These are phyloP conservation scores for Thecaphora frezii DNA, from an alignment of 1,284 basidiomycete species.

Conservation along the genomic window DNA sequence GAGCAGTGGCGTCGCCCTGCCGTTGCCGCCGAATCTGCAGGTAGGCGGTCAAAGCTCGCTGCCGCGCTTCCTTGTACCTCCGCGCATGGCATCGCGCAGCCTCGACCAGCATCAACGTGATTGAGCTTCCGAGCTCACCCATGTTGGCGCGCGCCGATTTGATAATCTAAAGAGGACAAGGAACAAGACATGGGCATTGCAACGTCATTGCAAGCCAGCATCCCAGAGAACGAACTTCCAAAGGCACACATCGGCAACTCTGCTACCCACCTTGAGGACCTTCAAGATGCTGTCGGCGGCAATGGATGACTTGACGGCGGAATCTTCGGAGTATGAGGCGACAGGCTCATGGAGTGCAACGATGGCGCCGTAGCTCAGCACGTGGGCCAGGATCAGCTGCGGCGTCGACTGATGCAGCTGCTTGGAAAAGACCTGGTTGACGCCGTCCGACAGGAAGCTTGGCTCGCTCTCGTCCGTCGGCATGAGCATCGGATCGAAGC, in stretches of 20 bases:
- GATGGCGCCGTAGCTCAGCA: conserved; percentile 25
- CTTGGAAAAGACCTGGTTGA: conserved; percentile 21
- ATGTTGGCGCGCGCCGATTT: conserved; percentile 19
- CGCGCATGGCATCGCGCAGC: conserved; percentile 22
- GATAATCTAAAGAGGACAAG: background rate
- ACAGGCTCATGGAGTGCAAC: conserved; percentile 42
- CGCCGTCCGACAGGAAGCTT: conserved; percentile 25
- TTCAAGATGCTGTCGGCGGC: conserved; percentile 33
- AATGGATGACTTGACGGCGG: conserved; percentile 20
- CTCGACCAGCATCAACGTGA: conserved; percentile 35
- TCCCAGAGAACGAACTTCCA: too few relatives aligned
- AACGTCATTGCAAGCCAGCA: background rate
- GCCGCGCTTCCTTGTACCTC: conserved; percentile 26
- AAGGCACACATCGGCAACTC: too few relatives aligned
- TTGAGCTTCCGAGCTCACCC: conserved; percentile 20
- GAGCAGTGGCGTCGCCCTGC: background rate
- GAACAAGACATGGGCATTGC: background rate
- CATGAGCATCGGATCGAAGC: conserved; percentile 19
- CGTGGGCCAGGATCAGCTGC: conserved; percentile 32
- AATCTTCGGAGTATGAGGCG: conserved; percentile 24
- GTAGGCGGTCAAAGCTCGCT: background rate
- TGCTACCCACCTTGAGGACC: conserved; percentile 27
- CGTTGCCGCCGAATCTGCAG: background rate
- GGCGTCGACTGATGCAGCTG: conserved; percentile 34
- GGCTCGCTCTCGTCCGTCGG: conserved; percentile 18